Base-by-base conservation (phyloP, 371 early-diverging fungal genomes). In the Circinella minor region DNA sequence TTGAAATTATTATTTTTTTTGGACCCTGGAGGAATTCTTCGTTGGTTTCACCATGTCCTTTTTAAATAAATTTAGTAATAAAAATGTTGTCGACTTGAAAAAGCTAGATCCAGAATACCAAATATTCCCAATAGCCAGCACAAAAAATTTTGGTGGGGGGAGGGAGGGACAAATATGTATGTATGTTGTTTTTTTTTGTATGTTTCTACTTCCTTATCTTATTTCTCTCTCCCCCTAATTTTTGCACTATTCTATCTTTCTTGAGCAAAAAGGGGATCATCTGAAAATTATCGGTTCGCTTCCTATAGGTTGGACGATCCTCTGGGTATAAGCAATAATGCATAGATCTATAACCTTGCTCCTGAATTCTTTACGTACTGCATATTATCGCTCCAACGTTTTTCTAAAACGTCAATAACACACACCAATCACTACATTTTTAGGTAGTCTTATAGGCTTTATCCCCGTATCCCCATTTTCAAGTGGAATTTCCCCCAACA, bases 231-330 rank as follows among this genome's bases (percentile, higher is more conserved):
- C 43, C 43, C 43, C 43, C 11, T 9, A 43, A 27, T 27, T 27
- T 27, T 27, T 27, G 27, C 2, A 27, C 27, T 27, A 27, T 27
- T 27, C 27, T 43, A 11, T 43, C 43, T 43, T 43, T 11, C 54
- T 57, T 57, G 27, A 13, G 20, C 27, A 55, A 55, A 20, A n/a
- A 8, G 27, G 27, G 27, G 36, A 57, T 57, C 57, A 57, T 27
- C 57, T 57, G 57, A 57, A 17, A 8, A 54, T 20, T 57, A 27
- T 57, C 55, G 55, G 55, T n/a, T 17, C 55, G 17, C 10, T 55
- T 18, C 27, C 57, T 27, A 63, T 63, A 63, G 63, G 63, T 15
- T 20, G 27, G 63, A 48, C 63, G 48, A 63, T 63, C 63, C 14
- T 47, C 63, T 27, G 63, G 63, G 63, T 63, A n/a, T 63, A 18